phyloP scores from a whole-genome alignment of 495 filamentous ascomycete species.

The Xylaria palmicola region DNA sequence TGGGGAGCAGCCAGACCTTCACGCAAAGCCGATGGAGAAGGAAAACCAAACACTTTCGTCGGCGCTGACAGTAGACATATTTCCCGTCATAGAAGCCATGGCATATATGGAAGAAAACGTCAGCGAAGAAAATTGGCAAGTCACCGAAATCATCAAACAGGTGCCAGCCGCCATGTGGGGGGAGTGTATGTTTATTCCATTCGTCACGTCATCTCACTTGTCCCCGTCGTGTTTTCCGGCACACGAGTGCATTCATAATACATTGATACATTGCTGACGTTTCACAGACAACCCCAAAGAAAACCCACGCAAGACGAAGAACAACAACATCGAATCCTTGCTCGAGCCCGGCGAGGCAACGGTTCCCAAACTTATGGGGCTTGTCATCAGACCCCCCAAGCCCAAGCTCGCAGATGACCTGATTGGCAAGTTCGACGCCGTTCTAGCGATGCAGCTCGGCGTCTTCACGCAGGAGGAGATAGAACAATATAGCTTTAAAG shows the following conservation, averaged over 20 bases:
- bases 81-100: background rate
- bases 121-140: background rate
- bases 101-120: background rate
- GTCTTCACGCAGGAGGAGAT: background rate
- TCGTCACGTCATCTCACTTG: background rate
- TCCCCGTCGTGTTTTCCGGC: background rate
- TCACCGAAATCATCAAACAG: background rate
- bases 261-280: background rate
- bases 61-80: background rate
- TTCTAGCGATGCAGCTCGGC: background rate
- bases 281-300: background rate
- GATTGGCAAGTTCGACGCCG: background rate
- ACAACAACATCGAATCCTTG: background rate
- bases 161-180: background rate
- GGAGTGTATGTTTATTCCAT: background rate
- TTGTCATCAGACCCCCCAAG: background rate
- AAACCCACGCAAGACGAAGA: background rate
- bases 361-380: background rate
- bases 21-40: background rate
- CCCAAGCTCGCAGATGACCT: background rate
- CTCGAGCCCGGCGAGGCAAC: background rate
- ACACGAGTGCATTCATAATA: background rate
- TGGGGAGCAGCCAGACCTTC: background rate
- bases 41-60: background rate
- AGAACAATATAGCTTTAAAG: background rate